These are phyloP conservation scores for Fusarium bactridioides DNA, from an alignment of 2,329 filamentous ascomycete genomes.

Conservation along the genomic window DNA sequence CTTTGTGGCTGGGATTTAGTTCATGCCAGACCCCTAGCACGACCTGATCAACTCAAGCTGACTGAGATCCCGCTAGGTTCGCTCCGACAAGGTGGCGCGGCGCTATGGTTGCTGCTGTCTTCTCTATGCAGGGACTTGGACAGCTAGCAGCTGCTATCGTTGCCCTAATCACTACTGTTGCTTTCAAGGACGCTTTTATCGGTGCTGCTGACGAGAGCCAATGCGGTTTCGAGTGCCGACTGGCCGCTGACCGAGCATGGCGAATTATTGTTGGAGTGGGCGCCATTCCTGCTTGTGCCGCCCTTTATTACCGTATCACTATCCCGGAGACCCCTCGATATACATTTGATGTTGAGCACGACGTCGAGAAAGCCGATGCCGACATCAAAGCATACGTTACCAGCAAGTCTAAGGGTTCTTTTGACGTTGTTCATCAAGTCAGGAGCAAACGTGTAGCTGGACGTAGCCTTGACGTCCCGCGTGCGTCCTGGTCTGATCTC, in stretches of 20 bases:
- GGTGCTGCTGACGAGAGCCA: conserved; percentile 49
- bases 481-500: conserved; percentile 75
- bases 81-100: conserved; percentile 83
- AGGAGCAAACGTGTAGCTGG: conserved; percentile 62
- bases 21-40: not conserved
- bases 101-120: conserved; percentile 84
- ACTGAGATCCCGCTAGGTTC: conserved; percentile 59
- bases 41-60: conserved; percentile 7
- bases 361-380: conserved; percentile 76
- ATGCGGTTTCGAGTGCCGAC: conserved; percentile 70
- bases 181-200: conserved; percentile 64
- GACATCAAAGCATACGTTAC: conserved; percentile 71
- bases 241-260: conserved; percentile 83
- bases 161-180: conserved; percentile 71
- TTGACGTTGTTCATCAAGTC: conserved; percentile 58
- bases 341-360: conserved; percentile 80
- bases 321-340: conserved; percentile 87
- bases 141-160: conserved; percentile 77
- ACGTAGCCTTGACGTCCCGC: conserved; percentile 67
- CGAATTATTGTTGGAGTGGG: conserved; percentile 82
- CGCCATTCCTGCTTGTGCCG: conserved; percentile 78
- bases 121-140: conserved; percentile 86
- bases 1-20: conserved; percentile 22
- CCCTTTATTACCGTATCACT: conserved; percentile 85
- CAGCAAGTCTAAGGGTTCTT: conserved; percentile 56